phyloP scores from a whole-genome alignment of 2,329 filamentous ascomycete genomes.

The Acephala macrosclerotiorum region DNA sequence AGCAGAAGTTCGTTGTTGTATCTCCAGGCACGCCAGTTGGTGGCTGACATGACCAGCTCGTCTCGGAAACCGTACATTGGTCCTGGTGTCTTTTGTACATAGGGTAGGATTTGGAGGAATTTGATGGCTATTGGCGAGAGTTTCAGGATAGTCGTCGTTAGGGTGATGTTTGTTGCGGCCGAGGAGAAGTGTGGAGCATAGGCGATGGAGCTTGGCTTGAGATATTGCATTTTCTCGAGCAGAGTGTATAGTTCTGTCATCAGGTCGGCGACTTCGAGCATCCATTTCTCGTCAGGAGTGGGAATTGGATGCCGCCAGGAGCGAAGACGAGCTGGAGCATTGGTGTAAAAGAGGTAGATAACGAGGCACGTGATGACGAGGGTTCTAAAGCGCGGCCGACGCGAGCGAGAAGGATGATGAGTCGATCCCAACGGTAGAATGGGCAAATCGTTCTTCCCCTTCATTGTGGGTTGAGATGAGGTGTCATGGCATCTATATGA shows the following conservation, averaged over 20 bases:
- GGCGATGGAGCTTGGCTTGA: neutral
- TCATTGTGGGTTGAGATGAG: neutral
- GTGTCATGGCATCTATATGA: no score
- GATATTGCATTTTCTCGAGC: neutral
- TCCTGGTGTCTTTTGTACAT: neutral
- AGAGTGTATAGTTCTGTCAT: neutral
- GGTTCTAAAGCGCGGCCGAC: neutral
- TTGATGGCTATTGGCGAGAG: neutral
- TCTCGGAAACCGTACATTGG: neutral
- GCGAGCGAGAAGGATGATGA: neutral
- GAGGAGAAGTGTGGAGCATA: neutral
- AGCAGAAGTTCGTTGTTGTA: conserved; percentile 1
- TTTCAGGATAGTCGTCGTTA: neutral
- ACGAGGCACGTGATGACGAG: neutral
- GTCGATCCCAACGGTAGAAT: neutral
- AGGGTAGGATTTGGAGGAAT: neutral
- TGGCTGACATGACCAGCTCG: neutral
- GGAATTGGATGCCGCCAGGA: neutral
- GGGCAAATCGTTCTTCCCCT: neutral
- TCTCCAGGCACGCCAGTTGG: neutral
- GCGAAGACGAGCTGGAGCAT: neutral
- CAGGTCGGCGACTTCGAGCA: neutral
- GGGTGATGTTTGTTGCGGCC: neutral
- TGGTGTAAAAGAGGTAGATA: neutral
- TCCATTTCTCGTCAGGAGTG: neutral